Conservation (phyloP, 495 filamentous ascomycete species). For the Aspergillus ellipticus region DNA sequence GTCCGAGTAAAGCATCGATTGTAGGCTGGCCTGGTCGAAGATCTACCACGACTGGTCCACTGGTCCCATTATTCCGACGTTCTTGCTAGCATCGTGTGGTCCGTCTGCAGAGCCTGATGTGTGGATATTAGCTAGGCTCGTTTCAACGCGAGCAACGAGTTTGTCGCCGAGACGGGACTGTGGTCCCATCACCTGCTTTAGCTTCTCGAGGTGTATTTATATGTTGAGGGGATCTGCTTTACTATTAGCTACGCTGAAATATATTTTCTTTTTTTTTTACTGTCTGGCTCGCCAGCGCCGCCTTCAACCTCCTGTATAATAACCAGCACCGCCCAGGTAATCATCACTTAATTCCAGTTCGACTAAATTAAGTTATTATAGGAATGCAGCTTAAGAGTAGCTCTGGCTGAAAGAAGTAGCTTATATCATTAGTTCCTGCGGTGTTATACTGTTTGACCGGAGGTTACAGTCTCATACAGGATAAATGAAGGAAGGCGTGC, state of each 20-base stretch:
- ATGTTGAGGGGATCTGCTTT: slow-evolving; percentile 1
- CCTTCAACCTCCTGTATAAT: slow-evolving; percentile 1
- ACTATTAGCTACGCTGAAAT: not conserved
- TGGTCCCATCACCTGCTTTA: not conserved
- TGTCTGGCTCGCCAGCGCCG: slow-evolving; percentile 1
- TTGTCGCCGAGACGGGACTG: not conserved
- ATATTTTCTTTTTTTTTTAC: not conserved
- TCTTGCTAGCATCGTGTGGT: too few species aligned
- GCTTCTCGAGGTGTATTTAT: slow-evolving; percentile 4
- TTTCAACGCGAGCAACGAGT: slow-evolving; percentile 4
- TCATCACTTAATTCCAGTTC: slow-evolving; percentile 2
- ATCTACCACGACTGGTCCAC: slow-evolving; percentile 1
- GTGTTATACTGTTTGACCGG: slow-evolving; percentile 1
- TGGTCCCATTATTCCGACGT: too few species aligned
- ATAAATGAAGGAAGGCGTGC: slow-evolving; percentile 2
- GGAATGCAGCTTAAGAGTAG: slow-evolving; percentile 1
- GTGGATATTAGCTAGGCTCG: not conserved
- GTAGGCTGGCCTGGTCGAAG: slow-evolving; percentile 3
- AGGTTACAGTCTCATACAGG: slow-evolving; percentile 1
- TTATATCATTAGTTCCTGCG: not conserved
- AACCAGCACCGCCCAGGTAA: slow-evolving; percentile 3
- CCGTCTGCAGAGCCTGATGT: not conserved
- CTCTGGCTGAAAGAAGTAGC: slow-evolving; percentile 1
- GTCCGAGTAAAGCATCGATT: slow-evolving; percentile 3
- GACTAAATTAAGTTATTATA: slow-evolving; percentile 4